Evolutionary conservation across 805 yeast genomes (phyloP).

Genomic region (Saccharomycopsis sp.): DNA sequence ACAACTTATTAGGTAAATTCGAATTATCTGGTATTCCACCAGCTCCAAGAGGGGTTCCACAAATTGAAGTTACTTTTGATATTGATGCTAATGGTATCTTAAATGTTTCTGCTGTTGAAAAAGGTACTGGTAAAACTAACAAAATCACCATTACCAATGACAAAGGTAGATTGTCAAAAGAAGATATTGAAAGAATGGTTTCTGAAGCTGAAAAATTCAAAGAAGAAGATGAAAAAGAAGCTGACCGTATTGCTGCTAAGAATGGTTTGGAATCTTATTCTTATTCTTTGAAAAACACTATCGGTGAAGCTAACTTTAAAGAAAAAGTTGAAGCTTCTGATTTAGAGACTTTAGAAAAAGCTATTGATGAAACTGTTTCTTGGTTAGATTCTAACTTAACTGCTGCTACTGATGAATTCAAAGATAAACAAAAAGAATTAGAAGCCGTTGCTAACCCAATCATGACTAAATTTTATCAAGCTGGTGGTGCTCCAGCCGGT

Average conservation of each 20-base stretch:
- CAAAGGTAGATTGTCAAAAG: slow-evolving; percentile 97
- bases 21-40: slow-evolving; percentile 96
- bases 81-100: slow-evolving; percentile 96
- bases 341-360: slow-evolving; percentile 58
- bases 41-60: slow-evolving; percentile 98
- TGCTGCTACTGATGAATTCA: slow-evolving; percentile 85
- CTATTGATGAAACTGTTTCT: slow-evolving; percentile 74
- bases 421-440: slow-evolving; percentile 91
- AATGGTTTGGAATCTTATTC: slow-evolving; percentile 94
- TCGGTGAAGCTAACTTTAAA: slow-evolving; percentile 64
- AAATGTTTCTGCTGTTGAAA: slow-evolving; percentile 93
- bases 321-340: slow-evolving; percentile 71
- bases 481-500: slow-evolving; percentile 60
- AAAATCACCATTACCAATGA: slow-evolving; percentile 97
- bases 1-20: slow-evolving; percentile 94
- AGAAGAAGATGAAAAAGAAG: slow-evolving; percentile 94
- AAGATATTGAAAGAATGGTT: slow-evolving; percentile 97
- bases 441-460: slow-evolving; percentile 95
- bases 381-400: slow-evolving; percentile 95
- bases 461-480: slow-evolving; percentile 95
- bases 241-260: slow-evolving; percentile 86
- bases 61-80: slow-evolving; percentile 95
- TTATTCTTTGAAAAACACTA: slow-evolving; percentile 81
- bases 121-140: slow-evolving; percentile 97
- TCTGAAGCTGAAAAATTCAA: slow-evolving; percentile 95